Percentiles rank a stretch among this genome's conserved stretches.
phyloP scores from a whole-genome alignment of 2,329 filamentous ascomycete genomes.

The Trematosphaeria pertusa region DNA sequence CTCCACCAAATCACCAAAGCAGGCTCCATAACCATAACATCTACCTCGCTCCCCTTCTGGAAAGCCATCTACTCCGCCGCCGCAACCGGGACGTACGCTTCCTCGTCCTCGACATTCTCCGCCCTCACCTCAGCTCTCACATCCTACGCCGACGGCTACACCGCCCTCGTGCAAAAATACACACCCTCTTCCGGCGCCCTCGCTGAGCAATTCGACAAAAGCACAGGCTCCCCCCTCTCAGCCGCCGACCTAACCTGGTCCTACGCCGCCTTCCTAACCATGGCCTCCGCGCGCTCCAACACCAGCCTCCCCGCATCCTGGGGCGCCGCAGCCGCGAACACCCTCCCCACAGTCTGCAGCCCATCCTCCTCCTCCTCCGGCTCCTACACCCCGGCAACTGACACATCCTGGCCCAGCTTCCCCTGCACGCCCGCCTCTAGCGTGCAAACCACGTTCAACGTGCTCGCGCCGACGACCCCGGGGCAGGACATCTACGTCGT shows the following conservation, averaged over 20 bases:
- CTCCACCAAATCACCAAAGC: constrained; percentile 72
- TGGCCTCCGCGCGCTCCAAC: constrained; percentile 43
- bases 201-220: constrained; percentile 70
- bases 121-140: constrained; percentile 66
- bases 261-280: constrained; percentile 73
- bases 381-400: constrained; percentile 60
- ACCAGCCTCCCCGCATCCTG: constrained; percentile 62
- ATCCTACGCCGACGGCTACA: constrained; percentile 67
- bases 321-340: constrained; percentile 55
- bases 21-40: constrained; percentile 69
- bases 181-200: constrained; percentile 68
- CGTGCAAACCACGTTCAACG: constrained; percentile 52
- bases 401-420: constrained; percentile 23
- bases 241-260: constrained; percentile 76
- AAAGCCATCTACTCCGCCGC: constrained; percentile 66
- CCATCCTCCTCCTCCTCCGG: constrained; percentile 42
- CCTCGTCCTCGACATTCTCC: constrained; percentile 61
- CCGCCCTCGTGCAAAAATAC: constrained; percentile 57
- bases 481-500: constrained; percentile 58
- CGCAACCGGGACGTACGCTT: constrained; percentile 68
- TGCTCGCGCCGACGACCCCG: constrained; percentile 56
- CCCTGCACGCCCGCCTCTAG: constrained; percentile 28
- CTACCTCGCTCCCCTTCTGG: constrained; percentile 75
- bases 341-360: constrained; percentile 59
- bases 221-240: constrained; percentile 60